Conservation (phyloP, 495 filamentous ascomycete species). For the Cudoniella acicularis region DNA sequence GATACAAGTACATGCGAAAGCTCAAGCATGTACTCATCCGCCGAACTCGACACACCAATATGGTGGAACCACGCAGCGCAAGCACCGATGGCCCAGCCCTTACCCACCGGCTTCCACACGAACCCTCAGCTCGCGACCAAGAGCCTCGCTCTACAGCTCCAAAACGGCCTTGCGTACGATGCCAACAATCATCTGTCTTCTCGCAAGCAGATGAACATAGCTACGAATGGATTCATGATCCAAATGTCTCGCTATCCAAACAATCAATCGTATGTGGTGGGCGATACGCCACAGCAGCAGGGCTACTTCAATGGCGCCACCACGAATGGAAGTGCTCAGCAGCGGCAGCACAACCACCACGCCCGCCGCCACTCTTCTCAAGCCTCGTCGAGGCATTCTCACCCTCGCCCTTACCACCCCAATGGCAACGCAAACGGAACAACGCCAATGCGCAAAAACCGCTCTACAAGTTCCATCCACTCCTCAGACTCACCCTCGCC, state of each 20-base stretch:
- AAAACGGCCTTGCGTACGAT: constrained; percentile 17
- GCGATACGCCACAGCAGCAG: constrained; percentile 6
- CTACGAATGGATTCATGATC: constrained; percentile 24
- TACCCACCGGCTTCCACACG: constrained; percentile 12
- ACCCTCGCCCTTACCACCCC: too few relatives aligned
- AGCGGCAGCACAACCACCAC: neutral
- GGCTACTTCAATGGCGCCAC: constrained; percentile 6
- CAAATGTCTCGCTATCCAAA: constrained; percentile 16
- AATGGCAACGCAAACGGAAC: too few relatives aligned
- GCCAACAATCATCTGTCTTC: constrained; percentile 4
- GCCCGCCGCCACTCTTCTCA: neutral
- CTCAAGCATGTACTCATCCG: constrained; percentile 1
- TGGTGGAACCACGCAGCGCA: constrained; percentile 23
- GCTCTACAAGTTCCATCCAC: neutral
- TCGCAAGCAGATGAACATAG: constrained; percentile 8
- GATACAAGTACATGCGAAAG: neutral
- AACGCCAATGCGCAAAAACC: neutral
- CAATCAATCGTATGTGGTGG: constrained; percentile 12
- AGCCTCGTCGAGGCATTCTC: neutral
- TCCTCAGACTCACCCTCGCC: neutral
- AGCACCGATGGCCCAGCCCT: constrained; percentile 22
- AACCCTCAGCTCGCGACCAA: constrained; percentile 20
- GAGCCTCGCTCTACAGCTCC: constrained; percentile 20
- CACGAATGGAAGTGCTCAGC: too few relatives aligned
- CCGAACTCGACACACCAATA: constrained; percentile 12